Conservation (phyloP, 2,329 filamentous ascomycete genomes). For the Phialophora tarda region DNA sequence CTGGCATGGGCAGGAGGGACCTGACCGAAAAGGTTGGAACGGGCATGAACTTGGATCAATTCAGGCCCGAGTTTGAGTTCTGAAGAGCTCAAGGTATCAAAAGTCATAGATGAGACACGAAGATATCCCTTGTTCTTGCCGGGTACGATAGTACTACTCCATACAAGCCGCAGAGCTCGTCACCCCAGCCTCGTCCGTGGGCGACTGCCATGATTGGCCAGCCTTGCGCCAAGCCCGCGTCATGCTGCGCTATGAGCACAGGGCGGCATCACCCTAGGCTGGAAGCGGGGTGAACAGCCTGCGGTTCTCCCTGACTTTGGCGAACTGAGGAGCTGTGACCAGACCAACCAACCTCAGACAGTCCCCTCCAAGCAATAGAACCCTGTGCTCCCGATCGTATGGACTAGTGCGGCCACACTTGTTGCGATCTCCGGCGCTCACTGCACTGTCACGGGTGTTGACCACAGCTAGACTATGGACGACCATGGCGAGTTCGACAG, state of each 20-base stretch:
- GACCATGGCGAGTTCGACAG: slow-evolving; percentile 76
- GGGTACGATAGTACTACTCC: not conserved
- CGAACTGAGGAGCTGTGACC: not conserved
- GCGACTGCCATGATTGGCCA: not conserved
- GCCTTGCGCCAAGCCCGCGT: slow-evolving; percentile 8
- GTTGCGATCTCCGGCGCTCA: not conserved
- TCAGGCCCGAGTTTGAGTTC: slow-evolving; percentile 91
- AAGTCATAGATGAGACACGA: slow-evolving; percentile 10
- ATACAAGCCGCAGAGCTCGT: not conserved
- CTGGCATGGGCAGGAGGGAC: slow-evolving; percentile 89
- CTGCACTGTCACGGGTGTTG: not conserved
- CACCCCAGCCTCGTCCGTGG: not conserved
- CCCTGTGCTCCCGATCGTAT: not conserved
- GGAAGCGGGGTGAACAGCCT: too few relatives aligned
- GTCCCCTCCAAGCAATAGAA: not conserved
- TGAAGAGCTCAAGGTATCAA: slow-evolving; percentile 43
- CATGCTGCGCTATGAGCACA: not conserved
- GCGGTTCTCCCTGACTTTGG: not conserved
- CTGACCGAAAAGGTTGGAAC: slow-evolving; percentile 84
- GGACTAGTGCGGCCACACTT: not conserved
- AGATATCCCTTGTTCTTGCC: not conserved
- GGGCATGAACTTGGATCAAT: slow-evolving; percentile 87
- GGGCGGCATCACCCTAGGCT: too few relatives aligned
- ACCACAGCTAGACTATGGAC: slow-evolving; percentile 46
- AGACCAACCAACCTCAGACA: not conserved